phyloP scores from a whole-genome alignment of 179 eudicot genomes.

The Silene noctiflora region DNA sequence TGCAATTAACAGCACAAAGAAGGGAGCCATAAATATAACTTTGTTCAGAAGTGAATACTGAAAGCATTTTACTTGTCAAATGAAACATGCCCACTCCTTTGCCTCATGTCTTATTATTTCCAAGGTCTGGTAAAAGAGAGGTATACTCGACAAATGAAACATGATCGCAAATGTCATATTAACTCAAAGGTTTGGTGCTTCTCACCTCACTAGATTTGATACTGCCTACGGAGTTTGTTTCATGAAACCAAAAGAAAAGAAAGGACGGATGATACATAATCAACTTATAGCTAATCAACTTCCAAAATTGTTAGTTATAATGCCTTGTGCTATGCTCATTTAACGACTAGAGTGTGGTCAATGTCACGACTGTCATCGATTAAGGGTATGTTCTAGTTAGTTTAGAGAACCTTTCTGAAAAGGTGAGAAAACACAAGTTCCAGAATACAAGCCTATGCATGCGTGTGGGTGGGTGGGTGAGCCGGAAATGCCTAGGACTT shows the following conservation, averaged over 20 bases:
- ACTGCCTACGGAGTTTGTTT: not conserved
- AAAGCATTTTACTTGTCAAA: not conserved
- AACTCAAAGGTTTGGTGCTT: not conserved
- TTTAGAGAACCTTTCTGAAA: not conserved
- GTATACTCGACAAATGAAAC: not conserved
- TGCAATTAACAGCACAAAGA: conserved; percentile 30
- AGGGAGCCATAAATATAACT: not conserved
- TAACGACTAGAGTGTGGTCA: not conserved
- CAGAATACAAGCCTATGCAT: not conserved
- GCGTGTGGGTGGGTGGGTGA: no score
- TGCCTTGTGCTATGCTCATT: not conserved
- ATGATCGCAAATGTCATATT: not conserved
- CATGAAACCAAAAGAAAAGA: not conserved
- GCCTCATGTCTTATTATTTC: not conserved
- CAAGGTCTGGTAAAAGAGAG: no score
- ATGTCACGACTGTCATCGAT: not conserved
- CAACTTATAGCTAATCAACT: no score
- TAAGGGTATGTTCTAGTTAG: not conserved
- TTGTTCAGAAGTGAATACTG: not conserved
- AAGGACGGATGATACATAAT: not conserved
- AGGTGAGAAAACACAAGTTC: not conserved
- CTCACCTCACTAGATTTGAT: not conserved
- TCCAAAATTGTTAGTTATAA: not conserved
- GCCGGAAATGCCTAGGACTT: no score
- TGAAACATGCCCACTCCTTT: not conserved